phyloP scores from a whole-genome alignment of 2,329 filamentous ascomycete species.

The Penicillium sp. region DNA sequence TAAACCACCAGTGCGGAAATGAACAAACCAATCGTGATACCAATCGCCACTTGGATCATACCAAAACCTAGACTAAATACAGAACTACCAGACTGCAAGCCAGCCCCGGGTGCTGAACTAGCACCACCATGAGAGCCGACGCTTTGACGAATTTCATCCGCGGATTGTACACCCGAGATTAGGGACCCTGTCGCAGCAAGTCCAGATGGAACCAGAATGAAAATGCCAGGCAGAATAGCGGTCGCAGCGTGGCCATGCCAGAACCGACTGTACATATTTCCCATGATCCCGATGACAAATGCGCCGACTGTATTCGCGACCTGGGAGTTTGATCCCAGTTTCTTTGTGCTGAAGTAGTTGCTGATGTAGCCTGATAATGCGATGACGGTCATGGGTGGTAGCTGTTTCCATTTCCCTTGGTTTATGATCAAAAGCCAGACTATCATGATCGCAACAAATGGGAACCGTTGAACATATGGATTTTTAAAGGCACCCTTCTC shows the following conservation, averaged over 20 bases:
- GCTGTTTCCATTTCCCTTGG: constrained; percentile 75
- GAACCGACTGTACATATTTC: constrained; percentile 70
- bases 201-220: constrained; percentile 62
- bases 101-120: constrained; percentile 18
- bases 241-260: constrained; percentile 77
- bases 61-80: constrained; percentile 39
- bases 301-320: constrained; percentile 75
- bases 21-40: constrained; percentile 44
- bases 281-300: constrained; percentile 69
- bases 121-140: constrained; percentile 12
- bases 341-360: constrained; percentile 38
- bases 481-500: constrained; percentile 36
- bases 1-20: constrained; percentile 43
- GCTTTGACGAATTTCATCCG: constrained; percentile 50
- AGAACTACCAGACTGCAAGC: constrained; percentile 16
- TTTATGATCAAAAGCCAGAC: constrained; percentile 74
- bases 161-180: constrained; percentile 54
- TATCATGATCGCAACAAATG: constrained; percentile 71
- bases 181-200: constrained; percentile 57
- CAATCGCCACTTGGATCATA: constrained; percentile 44
- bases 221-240: constrained; percentile 81
- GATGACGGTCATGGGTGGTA: constrained; percentile 71
- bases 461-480: constrained; percentile 54
- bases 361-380: constrained; percentile 70
- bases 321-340: constrained; percentile 68